phyloP scores from a whole-genome alignment of 768 basidiomycete genomes.

The Tephrocybe sp. region DNA sequence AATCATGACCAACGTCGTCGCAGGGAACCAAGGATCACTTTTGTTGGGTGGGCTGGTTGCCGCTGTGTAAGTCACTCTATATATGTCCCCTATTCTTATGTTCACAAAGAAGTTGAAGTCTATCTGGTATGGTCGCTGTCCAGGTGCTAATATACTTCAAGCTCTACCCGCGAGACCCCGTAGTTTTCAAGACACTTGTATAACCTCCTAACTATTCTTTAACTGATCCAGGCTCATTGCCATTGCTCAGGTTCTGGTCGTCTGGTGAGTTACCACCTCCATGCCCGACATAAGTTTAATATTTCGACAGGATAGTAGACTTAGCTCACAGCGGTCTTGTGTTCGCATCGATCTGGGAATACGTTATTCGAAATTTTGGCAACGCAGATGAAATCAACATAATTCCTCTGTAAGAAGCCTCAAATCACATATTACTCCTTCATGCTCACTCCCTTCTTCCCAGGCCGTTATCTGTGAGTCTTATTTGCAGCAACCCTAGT shows the following conservation, averaged over 20 bases:
- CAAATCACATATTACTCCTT: background rate
- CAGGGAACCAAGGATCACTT: constrained; percentile 39
- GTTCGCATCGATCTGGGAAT: constrained; percentile 26
- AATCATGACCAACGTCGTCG: no score
- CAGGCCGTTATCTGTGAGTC: constrained; percentile 11
- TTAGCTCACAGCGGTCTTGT: constrained; percentile 22
- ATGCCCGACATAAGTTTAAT: background rate
- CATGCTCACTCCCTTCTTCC: background rate
- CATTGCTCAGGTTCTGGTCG: constrained; percentile 25
- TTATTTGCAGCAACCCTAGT: background rate
- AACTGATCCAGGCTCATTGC: background rate
- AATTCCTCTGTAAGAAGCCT: constrained; percentile 22
- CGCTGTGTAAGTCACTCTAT: constrained; percentile 25
- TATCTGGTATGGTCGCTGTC: constrained; percentile 34
- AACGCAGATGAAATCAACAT: constrained; percentile 12
- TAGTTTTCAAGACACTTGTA: constrained; percentile 27
- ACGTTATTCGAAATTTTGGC: constrained; percentile 22
- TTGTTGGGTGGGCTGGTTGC: constrained; percentile 37
- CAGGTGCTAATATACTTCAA: constrained; percentile 35
- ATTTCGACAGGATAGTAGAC: constrained; percentile 23
- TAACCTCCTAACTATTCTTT: constrained; percentile 2
- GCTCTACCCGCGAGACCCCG: constrained; percentile 28
- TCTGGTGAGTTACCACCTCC: constrained; percentile 24
- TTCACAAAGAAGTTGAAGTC: constrained; percentile 10
- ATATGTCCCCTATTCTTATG: background rate